phyloP scores from a whole-genome alignment of 2,329 filamentous ascomycete genomes.

The Ophiostoma angusticollis region DNA sequence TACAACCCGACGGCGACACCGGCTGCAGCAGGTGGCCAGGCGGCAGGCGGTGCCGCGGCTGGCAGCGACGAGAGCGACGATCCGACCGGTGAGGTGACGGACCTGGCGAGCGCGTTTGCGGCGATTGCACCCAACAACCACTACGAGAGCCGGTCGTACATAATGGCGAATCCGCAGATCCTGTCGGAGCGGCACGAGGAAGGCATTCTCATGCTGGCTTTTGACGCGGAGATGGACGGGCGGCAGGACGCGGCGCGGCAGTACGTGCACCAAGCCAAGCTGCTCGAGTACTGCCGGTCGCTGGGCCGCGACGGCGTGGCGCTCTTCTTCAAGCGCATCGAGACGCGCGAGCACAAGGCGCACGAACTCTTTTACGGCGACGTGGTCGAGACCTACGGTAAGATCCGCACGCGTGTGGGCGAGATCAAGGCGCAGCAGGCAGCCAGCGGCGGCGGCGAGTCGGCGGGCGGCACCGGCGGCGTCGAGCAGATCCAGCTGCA shows the following conservation, averaged over 20 bases:
- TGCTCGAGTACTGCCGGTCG: constrained; percentile 89
- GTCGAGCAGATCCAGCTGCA: constrained; percentile 97
- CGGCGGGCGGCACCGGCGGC: constrained; percentile 35
- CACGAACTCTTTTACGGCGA: constrained; percentile 86
- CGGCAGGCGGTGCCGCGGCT: constrained; percentile 13
- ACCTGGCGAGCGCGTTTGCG: constrained; percentile 68
- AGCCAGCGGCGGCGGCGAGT: constrained; percentile 28
- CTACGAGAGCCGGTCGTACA: constrained; percentile 57
- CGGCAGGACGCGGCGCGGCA: constrained; percentile 66
- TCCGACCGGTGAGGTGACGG: constrained; percentile 62
- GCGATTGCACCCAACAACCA: constrained; percentile 68
- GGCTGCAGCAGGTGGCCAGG: background rate
- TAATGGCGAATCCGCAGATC: constrained; percentile 65
- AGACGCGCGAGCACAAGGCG: constrained; percentile 77
- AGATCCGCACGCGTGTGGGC: constrained; percentile 63
- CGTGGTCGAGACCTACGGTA: constrained; percentile 73
- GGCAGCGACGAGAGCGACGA: constrained; percentile 52
- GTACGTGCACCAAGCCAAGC: constrained; percentile 83
- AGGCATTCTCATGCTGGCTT: constrained; percentile 79
- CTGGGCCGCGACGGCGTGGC: constrained; percentile 78
- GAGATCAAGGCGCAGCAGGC: constrained; percentile 49
- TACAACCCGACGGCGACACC: constrained; percentile 21
- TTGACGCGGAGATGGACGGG: constrained; percentile 70
- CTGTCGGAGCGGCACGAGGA: constrained; percentile 75
- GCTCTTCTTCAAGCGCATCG: constrained; percentile 94